phyloP scores from a whole-genome alignment of 163 green algal species.

The Trebouxiophyceae sp. region DNA sequence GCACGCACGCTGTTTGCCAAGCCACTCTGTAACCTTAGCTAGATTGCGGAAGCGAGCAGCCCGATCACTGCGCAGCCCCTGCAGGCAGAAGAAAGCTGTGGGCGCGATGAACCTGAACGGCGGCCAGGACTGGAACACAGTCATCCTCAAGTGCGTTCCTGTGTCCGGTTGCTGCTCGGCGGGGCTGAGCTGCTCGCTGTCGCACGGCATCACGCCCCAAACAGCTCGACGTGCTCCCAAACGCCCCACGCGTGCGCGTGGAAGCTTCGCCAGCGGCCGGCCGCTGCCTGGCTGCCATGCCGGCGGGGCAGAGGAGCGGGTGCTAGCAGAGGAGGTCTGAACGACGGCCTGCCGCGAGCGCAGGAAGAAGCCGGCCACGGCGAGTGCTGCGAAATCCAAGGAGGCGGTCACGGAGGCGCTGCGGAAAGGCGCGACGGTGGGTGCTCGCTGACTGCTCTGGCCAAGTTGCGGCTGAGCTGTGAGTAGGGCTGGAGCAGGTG shows the following conservation, averaged over 20 bases:
- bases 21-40: no score
- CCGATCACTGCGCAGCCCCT: no score
- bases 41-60: no score
- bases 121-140: constrained; percentile 18
- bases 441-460: constrained; percentile 6
- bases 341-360: background rate
- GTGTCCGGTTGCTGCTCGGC: background rate
- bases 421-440: constrained; percentile 12
- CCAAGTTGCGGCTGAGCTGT: constrained; percentile 2
- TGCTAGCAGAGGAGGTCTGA: no score
- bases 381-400: constrained; percentile 18
- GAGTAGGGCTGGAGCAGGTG: no score
- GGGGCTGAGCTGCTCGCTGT: background rate
- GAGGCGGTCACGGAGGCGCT: constrained; percentile 55
- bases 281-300: no score
- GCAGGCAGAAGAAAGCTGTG: no score
- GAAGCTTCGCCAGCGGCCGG: no score
- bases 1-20: no score
- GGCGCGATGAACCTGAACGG: constrained; percentile 9
- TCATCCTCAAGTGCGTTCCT: constrained; percentile 12
- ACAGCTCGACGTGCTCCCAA: background rate
- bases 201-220: background rate
- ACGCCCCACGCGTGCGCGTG: background rate
- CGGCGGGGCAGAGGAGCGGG: background rate
- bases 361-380: constrained; percentile 14